Conservation (phyloP, 192 early-diverging fungal genomes). For the Piromyces finnis region DNA sequence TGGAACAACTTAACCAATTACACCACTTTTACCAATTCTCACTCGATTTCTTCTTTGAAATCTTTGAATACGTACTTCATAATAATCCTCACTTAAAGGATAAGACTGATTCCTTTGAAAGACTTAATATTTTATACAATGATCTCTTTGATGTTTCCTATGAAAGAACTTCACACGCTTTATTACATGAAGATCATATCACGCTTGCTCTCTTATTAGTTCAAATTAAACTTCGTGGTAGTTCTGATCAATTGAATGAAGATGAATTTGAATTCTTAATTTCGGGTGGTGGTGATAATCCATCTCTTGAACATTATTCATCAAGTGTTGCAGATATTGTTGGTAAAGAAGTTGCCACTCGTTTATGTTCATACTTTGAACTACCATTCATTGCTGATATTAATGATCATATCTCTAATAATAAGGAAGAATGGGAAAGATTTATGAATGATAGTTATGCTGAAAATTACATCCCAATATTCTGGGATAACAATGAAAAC, state of each 20-base stretch:
- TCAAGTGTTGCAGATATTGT: neutral
- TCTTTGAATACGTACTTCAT: slow-evolving; percentile 75
- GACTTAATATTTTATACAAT: slow-evolving; percentile 52
- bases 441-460: slow-evolving; percentile 21
- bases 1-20: slow-evolving; percentile 78
- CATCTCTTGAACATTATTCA: neutral
- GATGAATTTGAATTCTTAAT: slow-evolving; percentile 53
- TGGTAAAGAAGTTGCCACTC: neutral
- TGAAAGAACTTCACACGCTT: slow-evolving; percentile 54
- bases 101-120: slow-evolving; percentile 42
- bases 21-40: slow-evolving; percentile 98
- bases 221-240: slow-evolving; percentile 60
- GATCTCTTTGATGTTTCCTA: slow-evolving; percentile 76
- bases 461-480: slow-evolving; percentile 27
- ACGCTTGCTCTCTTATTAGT: slow-evolving; percentile 72
- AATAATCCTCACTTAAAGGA: slow-evolving; percentile 45
- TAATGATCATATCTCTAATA: slow-evolving; percentile 10
- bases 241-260: slow-evolving; percentile 35
- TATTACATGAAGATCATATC: slow-evolving; percentile 84
- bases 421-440: slow-evolving; percentile 22
- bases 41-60: slow-evolving; percentile 83
- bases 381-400: slow-evolving; percentile 14
- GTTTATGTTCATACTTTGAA: neutral
- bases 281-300: slow-evolving; percentile 21
- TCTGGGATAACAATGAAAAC: slow-evolving; percentile 21